Base-by-base conservation (phyloP, 129 eudicot species). In the Silybum marianum region DNA sequence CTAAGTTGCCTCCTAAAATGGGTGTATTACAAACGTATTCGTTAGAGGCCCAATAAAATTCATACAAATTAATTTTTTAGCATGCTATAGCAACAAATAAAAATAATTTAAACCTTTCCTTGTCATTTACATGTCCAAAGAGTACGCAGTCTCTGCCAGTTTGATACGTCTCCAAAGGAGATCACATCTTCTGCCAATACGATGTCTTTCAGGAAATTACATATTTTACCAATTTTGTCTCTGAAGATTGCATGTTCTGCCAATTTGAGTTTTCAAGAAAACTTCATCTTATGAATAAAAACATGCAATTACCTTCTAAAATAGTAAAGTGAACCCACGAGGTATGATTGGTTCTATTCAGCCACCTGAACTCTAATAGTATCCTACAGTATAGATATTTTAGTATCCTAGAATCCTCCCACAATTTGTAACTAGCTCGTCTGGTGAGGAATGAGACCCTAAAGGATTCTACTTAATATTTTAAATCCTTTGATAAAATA, bases 1-100 rank as follows among this genome's bases (percentile, higher is more conserved):
- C 66, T 58, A 58, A 58, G 66, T 58, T 58, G 66, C 66, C 66
- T 58, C 66, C 66, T 58, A 9, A 58, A 58, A 58, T 58, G 66
- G 23, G 19, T 58, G 66, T 58, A 58, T 58, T 58, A 58, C 6
- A 58, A 58, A 6, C 23, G 7, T 54, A 54, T 1, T 9, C 7
- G 10, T 58, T n/a, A n/a, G 66, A 58, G 66, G 23, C 66, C 66
- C 66, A 58, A 58, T 58, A 58, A 18, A 54, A 18, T 54, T 16
- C 62, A 18, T 54, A 54, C 63, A 14, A 54, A n/a, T 54, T 54
- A 54, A 54, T 7, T 54, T 54, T 51, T 54, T 54, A 11, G 63
- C 63, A 54, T 54, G 63, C 9, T 16, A 18, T 54, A 54, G 9
- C 63, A 16, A 54, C 63, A 54, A 58, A 58, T n/a, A 58, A n/a